Percentiles rank a stretch among this genome's conserved stretches.
Conservation (phyloP, 345 rosid genomes). For the Conringia planisiliqua region DNA sequence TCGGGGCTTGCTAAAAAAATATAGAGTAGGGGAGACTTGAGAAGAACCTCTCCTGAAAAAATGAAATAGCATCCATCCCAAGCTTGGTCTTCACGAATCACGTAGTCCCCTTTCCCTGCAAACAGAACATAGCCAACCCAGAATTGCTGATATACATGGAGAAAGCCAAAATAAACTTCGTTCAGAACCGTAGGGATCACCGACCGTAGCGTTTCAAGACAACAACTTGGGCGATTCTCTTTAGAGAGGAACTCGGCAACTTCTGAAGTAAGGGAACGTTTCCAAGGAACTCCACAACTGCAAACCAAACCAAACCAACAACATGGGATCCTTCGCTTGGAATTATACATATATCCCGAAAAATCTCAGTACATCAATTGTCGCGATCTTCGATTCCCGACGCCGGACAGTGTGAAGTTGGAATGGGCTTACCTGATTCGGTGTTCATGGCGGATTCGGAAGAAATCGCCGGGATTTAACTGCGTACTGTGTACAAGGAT, state of each 20-base stretch:
- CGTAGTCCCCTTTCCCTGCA: constrained; percentile 69
- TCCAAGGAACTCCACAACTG: constrained; percentile 80
- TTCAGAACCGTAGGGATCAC: background rate
- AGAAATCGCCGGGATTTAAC: background rate
- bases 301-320: constrained; percentile 1
- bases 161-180: background rate
- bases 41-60: constrained; percentile 84
- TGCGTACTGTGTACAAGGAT: too few relatives aligned
- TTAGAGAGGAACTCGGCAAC: constrained; percentile 68
- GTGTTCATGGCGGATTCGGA: constrained; percentile 36
- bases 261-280: constrained; percentile 80
- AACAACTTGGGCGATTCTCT: constrained; percentile 59
- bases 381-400: too few relatives aligned
- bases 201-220: constrained; percentile 54
- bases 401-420: too few relatives aligned
- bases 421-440: constrained; percentile 37
- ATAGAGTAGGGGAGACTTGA: background rate
- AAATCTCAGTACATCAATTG: background rate
- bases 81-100: constrained; percentile 64
- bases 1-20: background rate
- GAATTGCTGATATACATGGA: background rate
- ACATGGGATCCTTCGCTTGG: background rate
- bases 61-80: constrained; percentile 84
- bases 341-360: background rate
- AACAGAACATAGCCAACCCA: background rate